phyloP scores from a whole-genome alignment of 495 filamentous ascomycete genomes.

The Cladorrhinum samala region DNA sequence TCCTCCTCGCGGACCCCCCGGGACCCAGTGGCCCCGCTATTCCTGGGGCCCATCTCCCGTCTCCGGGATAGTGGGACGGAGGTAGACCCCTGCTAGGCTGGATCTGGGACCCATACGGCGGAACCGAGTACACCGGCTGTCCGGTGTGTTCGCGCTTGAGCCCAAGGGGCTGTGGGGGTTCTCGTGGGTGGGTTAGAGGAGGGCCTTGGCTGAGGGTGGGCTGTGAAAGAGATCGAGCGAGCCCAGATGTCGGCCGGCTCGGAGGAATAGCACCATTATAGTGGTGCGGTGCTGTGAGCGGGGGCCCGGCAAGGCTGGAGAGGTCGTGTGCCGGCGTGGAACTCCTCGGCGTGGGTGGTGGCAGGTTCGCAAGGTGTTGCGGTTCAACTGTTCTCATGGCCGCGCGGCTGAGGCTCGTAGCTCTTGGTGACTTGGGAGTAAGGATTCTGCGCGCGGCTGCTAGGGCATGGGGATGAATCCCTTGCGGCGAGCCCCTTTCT shows the following conservation, averaged over 20 bases:
- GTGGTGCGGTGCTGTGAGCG: slow-evolving; percentile 29
- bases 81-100: slow-evolving; percentile 17
- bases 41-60: slow-evolving; percentile 29
- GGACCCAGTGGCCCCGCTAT: slow-evolving; percentile 13
- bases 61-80: slow-evolving; percentile 18
- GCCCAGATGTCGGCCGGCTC: slow-evolving; percentile 26
- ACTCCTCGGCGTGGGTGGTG: slow-evolving; percentile 29
- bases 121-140: slow-evolving; percentile 19
- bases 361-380: slow-evolving; percentile 35
- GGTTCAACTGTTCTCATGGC: slow-evolving; percentile 41
- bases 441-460: slow-evolving; percentile 46
- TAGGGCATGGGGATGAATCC: slow-evolving; percentile 36
- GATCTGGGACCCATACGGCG: slow-evolving; percentile 20
- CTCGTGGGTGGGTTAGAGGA: slow-evolving; percentile 21
- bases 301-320: slow-evolving; percentile 27
- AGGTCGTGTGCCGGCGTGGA: slow-evolving; percentile 16
- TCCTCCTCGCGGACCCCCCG: slow-evolving; percentile 9
- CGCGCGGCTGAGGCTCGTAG: slow-evolving; percentile 38
- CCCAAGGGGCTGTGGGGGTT: slow-evolving; percentile 16
- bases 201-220: slow-evolving; percentile 27
- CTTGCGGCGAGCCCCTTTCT: slow-evolving; percentile 33
- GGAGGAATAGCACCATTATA: slow-evolving; percentile 23
- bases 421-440: slow-evolving; percentile 58
- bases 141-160: slow-evolving; percentile 19
- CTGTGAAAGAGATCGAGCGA: slow-evolving; percentile 36